phyloP scores from a whole-genome alignment of 331 rosid genomes.

The Malus hybrid region DNA sequence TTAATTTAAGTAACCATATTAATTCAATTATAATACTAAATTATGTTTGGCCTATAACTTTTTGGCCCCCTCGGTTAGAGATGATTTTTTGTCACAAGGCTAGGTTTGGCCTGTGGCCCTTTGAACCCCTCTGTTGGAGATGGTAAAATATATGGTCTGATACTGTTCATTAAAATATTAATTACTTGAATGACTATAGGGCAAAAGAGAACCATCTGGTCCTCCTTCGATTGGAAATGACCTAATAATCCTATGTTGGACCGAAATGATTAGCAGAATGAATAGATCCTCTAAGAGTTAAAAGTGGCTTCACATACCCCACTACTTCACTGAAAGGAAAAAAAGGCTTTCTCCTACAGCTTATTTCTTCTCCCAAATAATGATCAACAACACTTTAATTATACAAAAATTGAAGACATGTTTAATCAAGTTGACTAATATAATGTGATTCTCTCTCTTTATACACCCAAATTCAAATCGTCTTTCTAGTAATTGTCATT shows the following conservation, averaged over 20 bases:
- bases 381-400: not conserved
- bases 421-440: not conserved
- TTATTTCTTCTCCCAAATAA: not conserved
- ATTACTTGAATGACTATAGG: too few relatives aligned
- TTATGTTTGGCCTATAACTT: too few relatives aligned
- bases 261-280: conserved; percentile 37
- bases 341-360: conserved; percentile 8
- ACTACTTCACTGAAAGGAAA: conserved; percentile 31
- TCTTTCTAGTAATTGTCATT: not conserved
- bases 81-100: too few relatives aligned
- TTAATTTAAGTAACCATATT: too few relatives aligned
- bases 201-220: fast-evolving
- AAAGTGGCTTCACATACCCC: conserved; percentile 5
- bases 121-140: too few relatives aligned
- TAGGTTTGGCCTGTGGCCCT: too few relatives aligned
- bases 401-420: not conserved
- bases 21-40: too few relatives aligned
- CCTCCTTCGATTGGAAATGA: too few relatives aligned
- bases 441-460: not conserved
- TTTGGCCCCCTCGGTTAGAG: too few relatives aligned
- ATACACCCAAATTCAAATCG: not conserved
- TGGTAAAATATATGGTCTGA: too few relatives aligned
- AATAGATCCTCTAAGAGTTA: conserved; percentile 33
- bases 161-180: too few relatives aligned
- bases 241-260: not conserved